Evolutionary conservation across 2,329 filamentous ascomycete species (phyloP).

Genomic region (Emericellopsis atlantica): DNA sequence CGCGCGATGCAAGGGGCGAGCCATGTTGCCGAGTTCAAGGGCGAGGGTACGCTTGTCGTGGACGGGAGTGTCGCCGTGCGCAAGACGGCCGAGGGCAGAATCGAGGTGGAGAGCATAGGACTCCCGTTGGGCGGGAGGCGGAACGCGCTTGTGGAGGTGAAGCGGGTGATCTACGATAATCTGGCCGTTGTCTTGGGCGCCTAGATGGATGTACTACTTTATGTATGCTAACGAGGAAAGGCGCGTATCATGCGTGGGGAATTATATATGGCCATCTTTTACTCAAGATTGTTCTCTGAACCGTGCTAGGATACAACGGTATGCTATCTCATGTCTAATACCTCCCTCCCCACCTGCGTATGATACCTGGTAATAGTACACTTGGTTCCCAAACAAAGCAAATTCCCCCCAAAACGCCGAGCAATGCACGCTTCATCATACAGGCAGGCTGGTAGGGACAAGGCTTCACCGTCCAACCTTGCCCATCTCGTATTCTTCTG

Average conservation of each 20-base stretch:
- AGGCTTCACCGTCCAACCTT: conserved; percentile 23
- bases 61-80: conserved; percentile 80
- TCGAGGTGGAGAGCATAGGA: conserved; percentile 75
- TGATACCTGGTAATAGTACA: neutral
- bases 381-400: neutral
- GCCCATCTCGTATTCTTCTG: conserved; percentile 55
- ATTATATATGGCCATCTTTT: too few species aligned
- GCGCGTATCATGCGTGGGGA: too few species aligned
- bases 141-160: conserved; percentile 76
- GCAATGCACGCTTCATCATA: conserved; percentile 17
- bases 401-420: conserved; percentile 14
- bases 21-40: conserved; percentile 82
- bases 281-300: too few species aligned
- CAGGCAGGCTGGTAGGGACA: conserved; percentile 5
- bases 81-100: conserved; percentile 75
- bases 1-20: conserved; percentile 71
- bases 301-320: too few species aligned
- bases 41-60: conserved; percentile 82
- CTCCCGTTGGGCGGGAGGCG: conserved; percentile 20
- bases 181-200: conserved; percentile 78
- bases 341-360: too few species aligned
- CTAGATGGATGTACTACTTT: conserved; percentile 16
- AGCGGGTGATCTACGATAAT: conserved; percentile 84
- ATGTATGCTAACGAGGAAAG: too few species aligned
- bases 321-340: too few species aligned